Evolutionary conservation across 371 early-diverging fungal genomes (phyloP), one percentile per base, ranked within the genome.

Genomic region (Rhizopus arrhizus): DNA sequence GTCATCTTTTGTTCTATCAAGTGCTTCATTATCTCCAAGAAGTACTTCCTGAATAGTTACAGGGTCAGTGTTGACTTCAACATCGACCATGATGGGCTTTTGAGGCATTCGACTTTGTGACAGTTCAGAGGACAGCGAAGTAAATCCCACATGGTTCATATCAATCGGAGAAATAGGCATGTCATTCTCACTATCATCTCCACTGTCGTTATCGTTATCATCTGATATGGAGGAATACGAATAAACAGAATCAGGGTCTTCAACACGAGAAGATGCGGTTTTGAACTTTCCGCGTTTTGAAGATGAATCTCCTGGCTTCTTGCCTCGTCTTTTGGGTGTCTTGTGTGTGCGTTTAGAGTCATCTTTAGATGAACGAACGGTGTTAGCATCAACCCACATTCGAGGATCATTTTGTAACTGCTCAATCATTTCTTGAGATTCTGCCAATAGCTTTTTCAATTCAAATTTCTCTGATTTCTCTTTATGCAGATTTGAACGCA

Each of bases 381-480:
- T 51, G 13, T 55, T 56, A 45, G 75, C 68, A 64, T 73, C 77
- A 6, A 70, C 73, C 79, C 79, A 77, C 50, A 77, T 40, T 16
- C 66, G 70, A n/a, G 75, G 77, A 43, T 87, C 88, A 54, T 84
- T 71, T 10, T 85, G 83, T 34, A 87, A 55, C 11, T 76, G 73
- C 60, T 85, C 86, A 47, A 87, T 84, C 4, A 71, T 77, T 56
- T 87, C 88, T 54, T 85, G 85, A 8, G 81, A 80, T 40, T 87
- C 85, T 1, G 80, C 79, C 46, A 87, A 65, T 40, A 87, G 72
- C 61, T 87, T 87, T 50, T 78, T 81, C 28, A 85, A 57, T 52
- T 86, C 87, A n/a, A 82, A 75, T 56, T 86, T 86, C 53, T 86
- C 87, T 3, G 72, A 72, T 65, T 81, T 81, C 62, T 78, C 81